Conservation (phyloP, 2,329 filamentous ascomycete species). For the Colletotrichum noveboracense region DNA sequence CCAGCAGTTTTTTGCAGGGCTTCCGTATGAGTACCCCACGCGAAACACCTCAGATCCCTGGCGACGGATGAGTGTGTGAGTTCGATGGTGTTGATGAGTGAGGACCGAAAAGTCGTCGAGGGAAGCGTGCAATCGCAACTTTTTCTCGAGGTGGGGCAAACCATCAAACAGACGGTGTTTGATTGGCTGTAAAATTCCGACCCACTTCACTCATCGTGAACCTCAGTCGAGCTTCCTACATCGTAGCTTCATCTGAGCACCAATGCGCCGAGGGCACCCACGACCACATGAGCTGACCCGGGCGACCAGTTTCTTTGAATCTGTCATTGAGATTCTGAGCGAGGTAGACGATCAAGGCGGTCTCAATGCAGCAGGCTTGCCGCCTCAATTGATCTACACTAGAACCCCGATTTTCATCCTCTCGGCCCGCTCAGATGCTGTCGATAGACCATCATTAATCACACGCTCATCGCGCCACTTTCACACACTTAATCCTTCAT, state of each 20-base stretch:
- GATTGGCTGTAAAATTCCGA: constrained; percentile 20
- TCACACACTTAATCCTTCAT: neutral
- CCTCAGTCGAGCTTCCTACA: neutral
- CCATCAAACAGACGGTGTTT: neutral
- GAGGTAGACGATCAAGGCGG: neutral
- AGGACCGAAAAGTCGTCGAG: neutral
- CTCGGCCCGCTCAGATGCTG: neutral
- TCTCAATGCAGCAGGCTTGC: neutral
- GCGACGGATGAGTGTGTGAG: neutral
- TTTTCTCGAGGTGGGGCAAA: constrained; percentile 12
- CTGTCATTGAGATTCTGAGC: neutral
- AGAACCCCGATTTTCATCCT: neutral
- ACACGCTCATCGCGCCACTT: neutral
- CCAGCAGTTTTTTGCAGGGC: neutral
- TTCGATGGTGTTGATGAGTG: neutral
- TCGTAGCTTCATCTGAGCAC: neutral
- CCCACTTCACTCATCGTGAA: constrained; percentile 4
- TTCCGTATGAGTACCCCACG: neutral
- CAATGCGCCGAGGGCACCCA: neutral
- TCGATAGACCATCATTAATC: neutral
- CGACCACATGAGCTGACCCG: neutral
- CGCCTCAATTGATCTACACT: neutral
- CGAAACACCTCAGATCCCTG: neutral
- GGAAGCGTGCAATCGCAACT: constrained; percentile 4
- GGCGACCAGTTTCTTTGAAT: neutral